These are phyloP conservation scores for Globisporangium echinulatum DNA, from an alignment of 352 stramenopile species.

Conservation along the genomic window DNA sequence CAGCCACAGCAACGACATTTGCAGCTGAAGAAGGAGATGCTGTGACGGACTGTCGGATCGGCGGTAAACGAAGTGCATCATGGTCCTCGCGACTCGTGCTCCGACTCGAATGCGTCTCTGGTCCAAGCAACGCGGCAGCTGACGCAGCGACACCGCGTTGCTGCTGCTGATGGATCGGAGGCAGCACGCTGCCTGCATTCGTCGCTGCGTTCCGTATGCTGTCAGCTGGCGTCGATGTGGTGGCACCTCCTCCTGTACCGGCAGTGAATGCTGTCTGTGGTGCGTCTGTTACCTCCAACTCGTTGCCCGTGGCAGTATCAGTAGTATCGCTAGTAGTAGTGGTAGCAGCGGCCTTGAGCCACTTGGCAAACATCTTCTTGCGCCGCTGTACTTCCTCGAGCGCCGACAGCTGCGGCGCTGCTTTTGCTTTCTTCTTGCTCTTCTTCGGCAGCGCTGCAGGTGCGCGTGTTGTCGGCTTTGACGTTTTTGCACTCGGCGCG, in stretches of 20 bases:
- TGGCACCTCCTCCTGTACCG: too few relatives aligned
- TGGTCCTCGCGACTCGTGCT: background rate
- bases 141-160: too few relatives aligned
- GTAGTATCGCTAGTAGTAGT: background rate
- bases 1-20: too few relatives aligned
- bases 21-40: background rate
- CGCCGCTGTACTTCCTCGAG: slow-evolving; percentile 59
- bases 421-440: slow-evolving; percentile 8
- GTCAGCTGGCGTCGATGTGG: too few relatives aligned
- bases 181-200: background rate
- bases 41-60: background rate
- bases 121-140: background rate
- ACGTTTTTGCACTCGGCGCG: background rate
- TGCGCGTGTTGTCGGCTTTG: background rate
- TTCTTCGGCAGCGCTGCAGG: slow-evolving; percentile 17
- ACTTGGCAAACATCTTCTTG: slow-evolving; percentile 70
- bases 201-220: too few relatives aligned
- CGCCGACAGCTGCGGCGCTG: slow-evolving; percentile 26
- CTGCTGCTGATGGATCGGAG: slow-evolving; percentile 6
- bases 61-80: slow-evolving; percentile 1
- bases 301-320: background rate
- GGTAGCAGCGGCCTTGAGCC: slow-evolving; percentile 32
- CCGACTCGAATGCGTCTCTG: background rate
- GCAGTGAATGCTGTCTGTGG: too few relatives aligned
- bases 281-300: background rate